Conservation (phyloP, 192 early-diverging fungal species). For the Dispira parvispora region DNA sequence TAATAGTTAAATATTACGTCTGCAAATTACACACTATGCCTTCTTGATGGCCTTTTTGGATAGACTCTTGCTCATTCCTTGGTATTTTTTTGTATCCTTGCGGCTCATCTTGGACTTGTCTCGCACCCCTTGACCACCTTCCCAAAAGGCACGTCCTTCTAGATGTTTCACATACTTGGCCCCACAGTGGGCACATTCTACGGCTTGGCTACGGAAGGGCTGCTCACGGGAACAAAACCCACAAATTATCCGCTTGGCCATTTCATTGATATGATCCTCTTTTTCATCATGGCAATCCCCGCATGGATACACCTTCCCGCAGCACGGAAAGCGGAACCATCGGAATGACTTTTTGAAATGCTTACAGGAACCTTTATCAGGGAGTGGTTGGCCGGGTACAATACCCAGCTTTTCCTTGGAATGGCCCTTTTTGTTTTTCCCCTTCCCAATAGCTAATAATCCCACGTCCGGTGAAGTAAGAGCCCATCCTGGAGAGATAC, state of each 20-base stretch:
- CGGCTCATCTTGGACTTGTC: constrained; percentile 53
- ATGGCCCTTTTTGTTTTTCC: too few relatives aligned
- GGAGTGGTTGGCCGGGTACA: constrained; percentile 54
- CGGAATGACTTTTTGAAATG: constrained; percentile 77
- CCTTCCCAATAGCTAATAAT: too few relatives aligned
- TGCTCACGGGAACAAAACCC: constrained; percentile 74
- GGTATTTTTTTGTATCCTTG: constrained; percentile 50
- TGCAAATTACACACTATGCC: neutral
- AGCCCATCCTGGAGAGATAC: constrained; percentile 20
- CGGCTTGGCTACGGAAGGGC: constrained; percentile 28
- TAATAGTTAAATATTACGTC: neutral
- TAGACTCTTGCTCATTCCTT: constrained; percentile 40
- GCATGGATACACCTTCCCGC: constrained; percentile 64
- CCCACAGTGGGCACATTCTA: constrained; percentile 41
- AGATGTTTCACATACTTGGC: constrained; percentile 32
- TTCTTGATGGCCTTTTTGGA: neutral
- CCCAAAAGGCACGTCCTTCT: constrained; percentile 62
- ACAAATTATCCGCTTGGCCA: constrained; percentile 69
- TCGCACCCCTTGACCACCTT: constrained; percentile 75
- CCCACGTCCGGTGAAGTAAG: constrained; percentile 15
- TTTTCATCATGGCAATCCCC: constrained; percentile 69
- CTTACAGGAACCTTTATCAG: constrained; percentile 59
- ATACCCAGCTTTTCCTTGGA: constrained; percentile 40
- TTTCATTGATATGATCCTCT: constrained; percentile 48
- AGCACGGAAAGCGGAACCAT: constrained; percentile 91